A percentile compares a stretch with the other conserved stretches of the same genome.
phyloP scores from a whole-genome alignment of 768 basidiomycete species.

The Lyophyllum semitale region DNA sequence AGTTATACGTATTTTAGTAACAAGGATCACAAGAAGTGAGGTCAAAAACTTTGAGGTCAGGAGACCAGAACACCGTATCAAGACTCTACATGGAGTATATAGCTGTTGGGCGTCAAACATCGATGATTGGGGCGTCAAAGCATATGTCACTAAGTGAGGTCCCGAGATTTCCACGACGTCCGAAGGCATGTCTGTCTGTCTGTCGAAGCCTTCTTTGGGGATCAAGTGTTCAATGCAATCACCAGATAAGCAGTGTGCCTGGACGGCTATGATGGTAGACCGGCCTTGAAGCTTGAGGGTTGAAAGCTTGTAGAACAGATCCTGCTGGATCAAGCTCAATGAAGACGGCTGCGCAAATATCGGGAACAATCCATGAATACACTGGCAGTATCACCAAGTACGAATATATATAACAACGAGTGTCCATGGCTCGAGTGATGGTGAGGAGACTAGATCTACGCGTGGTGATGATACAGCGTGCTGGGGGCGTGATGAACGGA shows the following conservation, averaged over 20 bases:
- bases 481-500: not conserved
- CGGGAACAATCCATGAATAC: not conserved
- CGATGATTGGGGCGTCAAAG: not conserved
- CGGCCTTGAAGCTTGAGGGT: not conserved
- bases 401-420: not conserved
- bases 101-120: not conserved
- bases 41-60: not conserved
- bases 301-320: not conserved
- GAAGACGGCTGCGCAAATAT: not conserved
- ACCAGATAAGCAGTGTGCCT: not conserved
- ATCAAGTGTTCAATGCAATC: not conserved
- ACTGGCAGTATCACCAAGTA: conserved; percentile 1
- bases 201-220: not conserved
- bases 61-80: not conserved
- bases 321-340: not conserved
- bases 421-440: not conserved
- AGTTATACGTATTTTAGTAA: not conserved
- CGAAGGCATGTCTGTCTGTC: not conserved
- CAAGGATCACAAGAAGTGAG: not conserved
- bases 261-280: not conserved
- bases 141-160: not conserved
- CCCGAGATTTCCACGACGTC: not conserved
- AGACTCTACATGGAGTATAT: not conserved
- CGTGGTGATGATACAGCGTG: conserved; percentile 5
- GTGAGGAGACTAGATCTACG: not conserved